Conservation (phyloP, 2,329 filamentous ascomycete genomes). For the Clarireedia paspali region DNA sequence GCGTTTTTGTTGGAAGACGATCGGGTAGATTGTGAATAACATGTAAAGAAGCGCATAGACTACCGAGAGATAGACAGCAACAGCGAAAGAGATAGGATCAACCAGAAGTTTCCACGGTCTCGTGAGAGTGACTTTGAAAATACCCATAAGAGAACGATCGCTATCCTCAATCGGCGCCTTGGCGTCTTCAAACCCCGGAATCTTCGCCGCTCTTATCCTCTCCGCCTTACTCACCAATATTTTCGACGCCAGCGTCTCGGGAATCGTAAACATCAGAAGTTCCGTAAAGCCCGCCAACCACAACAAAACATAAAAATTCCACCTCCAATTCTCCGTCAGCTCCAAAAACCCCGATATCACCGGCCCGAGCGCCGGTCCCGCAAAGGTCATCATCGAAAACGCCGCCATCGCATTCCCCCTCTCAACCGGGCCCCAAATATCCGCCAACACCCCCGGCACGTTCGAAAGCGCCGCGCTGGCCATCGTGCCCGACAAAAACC, state of each 20-base stretch:
- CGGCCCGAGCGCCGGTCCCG: conserved; percentile 41
- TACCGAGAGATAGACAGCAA: conserved; percentile 70
- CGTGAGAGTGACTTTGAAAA: conserved; percentile 72
- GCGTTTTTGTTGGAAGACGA: conserved; percentile 31
- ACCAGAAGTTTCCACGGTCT: conserved; percentile 90
- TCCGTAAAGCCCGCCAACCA: conserved; percentile 35
- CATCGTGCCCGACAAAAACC: conserved; percentile 59
- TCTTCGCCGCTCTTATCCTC: conserved; percentile 40
- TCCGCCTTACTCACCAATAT: conserved; percentile 47
- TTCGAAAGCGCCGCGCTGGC: conserved; percentile 55
- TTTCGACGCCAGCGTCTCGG: conserved; percentile 46
- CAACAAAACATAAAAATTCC: conserved; percentile 43
- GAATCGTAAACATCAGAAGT: conserved; percentile 47
- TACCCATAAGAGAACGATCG: conserved; percentile 34
- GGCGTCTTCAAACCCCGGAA: conserved; percentile 45
- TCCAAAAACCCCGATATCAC: conserved; percentile 50
- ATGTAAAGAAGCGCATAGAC: conserved; percentile 26
- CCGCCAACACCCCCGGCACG: conserved; percentile 53
- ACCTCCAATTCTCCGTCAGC: conserved; percentile 44
- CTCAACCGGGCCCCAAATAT: conserved; percentile 48
- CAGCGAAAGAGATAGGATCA: conserved; percentile 78
- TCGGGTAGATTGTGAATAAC: conserved; percentile 27
- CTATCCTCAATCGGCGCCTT: conserved; percentile 57
- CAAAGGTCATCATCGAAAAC: conserved; percentile 56
- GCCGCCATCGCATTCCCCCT: conserved; percentile 52